phyloP scores from a whole-genome alignment of 1,284 basidiomycete species.

The Cryptococcus wingfieldii region DNA sequence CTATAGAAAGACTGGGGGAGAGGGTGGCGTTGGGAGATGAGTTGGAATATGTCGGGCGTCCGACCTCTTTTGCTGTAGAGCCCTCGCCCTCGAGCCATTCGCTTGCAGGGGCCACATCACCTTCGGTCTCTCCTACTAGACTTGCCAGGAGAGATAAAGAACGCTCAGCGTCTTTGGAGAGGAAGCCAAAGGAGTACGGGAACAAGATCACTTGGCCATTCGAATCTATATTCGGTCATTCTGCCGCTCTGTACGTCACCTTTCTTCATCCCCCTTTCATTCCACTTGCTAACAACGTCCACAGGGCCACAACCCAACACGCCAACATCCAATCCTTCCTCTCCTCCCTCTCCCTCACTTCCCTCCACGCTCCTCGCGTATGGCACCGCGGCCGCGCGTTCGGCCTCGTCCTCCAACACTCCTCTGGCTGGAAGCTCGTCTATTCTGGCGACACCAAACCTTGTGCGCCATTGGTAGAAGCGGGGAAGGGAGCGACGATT shows the following conservation, averaged over 20 bases:
- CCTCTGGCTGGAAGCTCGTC: slow-evolving; percentile 75
- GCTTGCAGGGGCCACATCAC: too few relatives aligned
- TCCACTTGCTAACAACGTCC: background rate
- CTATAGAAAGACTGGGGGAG: slow-evolving; percentile 21
- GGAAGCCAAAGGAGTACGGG: slow-evolving; percentile 9
- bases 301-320: background rate
- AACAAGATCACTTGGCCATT: slow-evolving; percentile 18
- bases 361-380: slow-evolving; percentile 64
- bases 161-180: background rate
- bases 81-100: too few relatives aligned
- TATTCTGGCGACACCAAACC: slow-evolving; percentile 87
- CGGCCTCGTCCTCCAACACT: slow-evolving; percentile 64
- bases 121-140: too few relatives aligned
- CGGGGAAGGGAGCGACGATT: slow-evolving; percentile 67
- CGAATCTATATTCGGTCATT: slow-evolving; percentile 7
- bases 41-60: background rate
- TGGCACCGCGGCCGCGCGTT: slow-evolving; percentile 67
- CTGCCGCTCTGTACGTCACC: slow-evolving; percentile 5
- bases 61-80: too few relatives aligned
- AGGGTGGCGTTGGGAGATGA: slow-evolving; percentile 1
- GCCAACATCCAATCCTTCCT: too few relatives aligned
- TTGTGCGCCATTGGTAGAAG: slow-evolving; percentile 61
- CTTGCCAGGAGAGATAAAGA: too few relatives aligned
- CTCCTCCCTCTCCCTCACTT: slow-evolving; percentile 13
- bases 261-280: background rate